Percentiles rank a stretch among this genome's conserved stretches.
Evolutionary conservation across 345 rosid genomes (phyloP).

Genomic region (Populus tremula): DNA sequence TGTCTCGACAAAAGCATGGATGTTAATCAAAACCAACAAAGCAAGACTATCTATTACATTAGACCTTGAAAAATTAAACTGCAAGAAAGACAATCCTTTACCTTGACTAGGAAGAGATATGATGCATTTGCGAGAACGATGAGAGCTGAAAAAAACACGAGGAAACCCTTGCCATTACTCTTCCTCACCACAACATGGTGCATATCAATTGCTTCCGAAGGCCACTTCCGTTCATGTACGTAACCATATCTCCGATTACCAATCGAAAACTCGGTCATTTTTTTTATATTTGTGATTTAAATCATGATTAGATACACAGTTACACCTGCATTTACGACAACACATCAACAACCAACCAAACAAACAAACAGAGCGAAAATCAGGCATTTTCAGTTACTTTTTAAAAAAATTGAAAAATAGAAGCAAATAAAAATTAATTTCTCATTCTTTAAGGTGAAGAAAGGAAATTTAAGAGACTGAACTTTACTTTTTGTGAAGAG

Average conservation of each 20-base stretch:
- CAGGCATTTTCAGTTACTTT: neutral
- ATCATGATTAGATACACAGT: neutral
- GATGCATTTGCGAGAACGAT: slow-evolving; percentile 33
- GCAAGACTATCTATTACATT: too few species aligned
- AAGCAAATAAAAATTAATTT: too few species aligned
- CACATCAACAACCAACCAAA: neutral
- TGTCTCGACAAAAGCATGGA: too few species aligned
- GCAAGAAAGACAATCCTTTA: slow-evolving; percentile 11
- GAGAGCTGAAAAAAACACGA: slow-evolving; percentile 30
- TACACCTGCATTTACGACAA: neutral
- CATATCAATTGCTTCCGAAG: slow-evolving; percentile 44
- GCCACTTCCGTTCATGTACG: slow-evolving; percentile 40
- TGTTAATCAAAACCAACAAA: too few species aligned
- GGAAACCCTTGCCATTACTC: slow-evolving; percentile 34
- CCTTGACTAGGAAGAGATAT: slow-evolving; percentile 47
- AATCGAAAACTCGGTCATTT: slow-evolving; percentile 42
- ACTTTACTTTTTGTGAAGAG: neutral
- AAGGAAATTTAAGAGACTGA: neutral
- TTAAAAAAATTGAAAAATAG: too few species aligned
- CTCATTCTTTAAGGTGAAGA: too few species aligned
- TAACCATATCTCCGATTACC: slow-evolving; percentile 44
- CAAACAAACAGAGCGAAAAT: neutral
- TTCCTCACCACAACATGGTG: slow-evolving; percentile 57
- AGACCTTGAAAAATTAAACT: neutral
- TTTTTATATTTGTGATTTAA: neutral